phyloP scores from a whole-genome alignment of 2,329 filamentous ascomycete genomes.

The Fusarium dimerum region DNA sequence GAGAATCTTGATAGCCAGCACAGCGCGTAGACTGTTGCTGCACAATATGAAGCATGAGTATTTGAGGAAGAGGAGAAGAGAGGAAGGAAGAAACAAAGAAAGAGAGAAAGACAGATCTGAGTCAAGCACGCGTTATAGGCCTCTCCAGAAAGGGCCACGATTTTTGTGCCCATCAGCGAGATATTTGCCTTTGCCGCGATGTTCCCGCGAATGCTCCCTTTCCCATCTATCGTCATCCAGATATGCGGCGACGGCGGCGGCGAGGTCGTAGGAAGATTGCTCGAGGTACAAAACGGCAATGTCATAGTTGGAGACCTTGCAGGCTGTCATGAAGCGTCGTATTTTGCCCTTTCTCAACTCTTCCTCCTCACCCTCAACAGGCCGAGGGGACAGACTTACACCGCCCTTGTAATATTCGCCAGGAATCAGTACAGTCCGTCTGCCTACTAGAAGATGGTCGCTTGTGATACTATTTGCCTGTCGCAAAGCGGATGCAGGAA shows the following conservation, averaged over 20 bases:
- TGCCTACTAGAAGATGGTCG: conserved; percentile 69
- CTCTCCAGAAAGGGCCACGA: conserved; percentile 35
- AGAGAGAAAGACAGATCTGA: conserved; percentile 15
- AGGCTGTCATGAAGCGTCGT: conserved; percentile 75
- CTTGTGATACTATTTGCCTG: conserved; percentile 69
- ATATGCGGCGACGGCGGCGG: conserved; percentile 63
- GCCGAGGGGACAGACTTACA: conserved; percentile 67
- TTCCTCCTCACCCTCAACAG: conserved; percentile 74
- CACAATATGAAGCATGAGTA: conserved; percentile 30
- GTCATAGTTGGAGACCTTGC: conserved; percentile 77
- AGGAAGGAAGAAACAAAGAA: conserved; percentile 12
- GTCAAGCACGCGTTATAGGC: conserved; percentile 22
- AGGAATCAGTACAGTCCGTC: conserved; percentile 71
- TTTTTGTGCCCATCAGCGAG: conserved; percentile 33
- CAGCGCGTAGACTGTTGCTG: conserved; percentile 4
- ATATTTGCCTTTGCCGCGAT: conserved; percentile 21
- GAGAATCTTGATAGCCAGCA: conserved; percentile 23
- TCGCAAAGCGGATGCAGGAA: conserved; percentile 64
- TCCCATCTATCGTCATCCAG: conserved; percentile 78
- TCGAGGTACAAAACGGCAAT: conserved; percentile 75
- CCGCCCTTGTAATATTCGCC: conserved; percentile 68
- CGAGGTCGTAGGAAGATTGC: conserved; percentile 67
- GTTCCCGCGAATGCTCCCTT: conserved; percentile 56
- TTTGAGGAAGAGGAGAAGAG: conserved; percentile 5
- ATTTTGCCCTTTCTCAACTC: conserved; percentile 70